phyloP scores from a whole-genome alignment of 2,329 filamentous ascomycete species.

The Mycosphaerella sp. region DNA sequence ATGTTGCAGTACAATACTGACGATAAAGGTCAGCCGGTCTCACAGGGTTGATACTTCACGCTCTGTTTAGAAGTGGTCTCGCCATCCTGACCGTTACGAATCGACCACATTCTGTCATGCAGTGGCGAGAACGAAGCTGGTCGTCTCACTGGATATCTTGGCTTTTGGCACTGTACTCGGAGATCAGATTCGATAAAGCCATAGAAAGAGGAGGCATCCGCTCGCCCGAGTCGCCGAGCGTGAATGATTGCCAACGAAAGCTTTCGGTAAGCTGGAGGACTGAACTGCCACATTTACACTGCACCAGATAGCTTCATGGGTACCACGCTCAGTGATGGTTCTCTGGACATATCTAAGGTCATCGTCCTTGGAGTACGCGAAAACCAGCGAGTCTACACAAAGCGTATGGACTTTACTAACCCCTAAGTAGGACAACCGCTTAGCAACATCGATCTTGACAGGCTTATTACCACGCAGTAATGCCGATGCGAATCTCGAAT shows the following conservation, averaged over 20 bases:
- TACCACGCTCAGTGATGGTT: not conserved
- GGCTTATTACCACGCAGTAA: constrained; percentile 1
- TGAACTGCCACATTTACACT: not conserved
- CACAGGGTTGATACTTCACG: too few relatives aligned
- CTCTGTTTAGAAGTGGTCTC: too few relatives aligned
- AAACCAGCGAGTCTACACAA: not conserved
- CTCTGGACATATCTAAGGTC: constrained; percentile 11
- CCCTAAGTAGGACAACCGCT: constrained; percentile 18
- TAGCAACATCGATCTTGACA: constrained; percentile 15
- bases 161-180: not conserved
- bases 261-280: not conserved
- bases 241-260: not conserved
- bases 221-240: constrained; percentile 11
- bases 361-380: constrained; percentile 20
- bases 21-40: not conserved
- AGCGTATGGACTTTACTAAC: not conserved
- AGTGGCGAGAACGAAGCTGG: too few relatives aligned
- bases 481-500: not conserved
- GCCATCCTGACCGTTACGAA: too few relatives aligned
- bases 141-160: too few relatives aligned
- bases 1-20: not conserved
- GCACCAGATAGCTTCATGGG: not conserved
- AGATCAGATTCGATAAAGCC: too few relatives aligned
- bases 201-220: constrained; percentile 12
- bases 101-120: too few relatives aligned